phyloP scores from a whole-genome alignment of 2,329 filamentous ascomycete genomes.

The Blastomyces emzantsi region DNA sequence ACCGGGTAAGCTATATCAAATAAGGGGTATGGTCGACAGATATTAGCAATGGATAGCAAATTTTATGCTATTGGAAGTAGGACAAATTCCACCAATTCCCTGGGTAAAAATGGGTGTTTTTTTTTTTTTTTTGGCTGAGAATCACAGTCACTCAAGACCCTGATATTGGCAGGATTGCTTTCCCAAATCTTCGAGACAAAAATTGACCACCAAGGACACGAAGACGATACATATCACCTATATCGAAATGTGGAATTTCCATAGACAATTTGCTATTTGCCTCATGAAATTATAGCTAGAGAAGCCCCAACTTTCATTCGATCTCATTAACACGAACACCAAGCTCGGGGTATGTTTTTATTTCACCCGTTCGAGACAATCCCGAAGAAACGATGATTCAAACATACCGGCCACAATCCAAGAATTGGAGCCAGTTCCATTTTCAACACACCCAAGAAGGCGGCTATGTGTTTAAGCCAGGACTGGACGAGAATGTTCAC shows the following conservation, averaged over 20 bases:
- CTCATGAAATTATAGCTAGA: background rate
- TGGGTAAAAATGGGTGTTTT: background rate
- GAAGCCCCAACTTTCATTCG: background rate
- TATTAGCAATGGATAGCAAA: background rate
- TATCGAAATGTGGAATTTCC: background rate
- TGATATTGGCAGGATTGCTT: background rate
- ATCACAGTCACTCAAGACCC: background rate
- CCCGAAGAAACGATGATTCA: background rate
- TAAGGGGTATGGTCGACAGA: background rate
- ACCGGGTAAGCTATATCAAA: background rate
- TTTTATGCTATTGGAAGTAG: background rate
- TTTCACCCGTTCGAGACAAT: background rate
- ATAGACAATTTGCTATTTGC: background rate
- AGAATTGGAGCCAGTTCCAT: background rate
- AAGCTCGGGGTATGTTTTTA: background rate
- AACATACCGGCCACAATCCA: background rate
- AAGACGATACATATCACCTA: background rate
- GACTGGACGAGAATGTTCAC: background rate
- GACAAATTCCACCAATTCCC: background rate
- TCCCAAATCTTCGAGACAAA: background rate
- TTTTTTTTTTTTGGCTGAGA: background rate
- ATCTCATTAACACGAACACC: background rate
- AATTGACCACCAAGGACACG: background rate
- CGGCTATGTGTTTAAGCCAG: background rate
- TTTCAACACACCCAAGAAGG: background rate